phyloP scores from a whole-genome alignment of 78 protist genomes.

The Protostelium mycophagum region DNA sequence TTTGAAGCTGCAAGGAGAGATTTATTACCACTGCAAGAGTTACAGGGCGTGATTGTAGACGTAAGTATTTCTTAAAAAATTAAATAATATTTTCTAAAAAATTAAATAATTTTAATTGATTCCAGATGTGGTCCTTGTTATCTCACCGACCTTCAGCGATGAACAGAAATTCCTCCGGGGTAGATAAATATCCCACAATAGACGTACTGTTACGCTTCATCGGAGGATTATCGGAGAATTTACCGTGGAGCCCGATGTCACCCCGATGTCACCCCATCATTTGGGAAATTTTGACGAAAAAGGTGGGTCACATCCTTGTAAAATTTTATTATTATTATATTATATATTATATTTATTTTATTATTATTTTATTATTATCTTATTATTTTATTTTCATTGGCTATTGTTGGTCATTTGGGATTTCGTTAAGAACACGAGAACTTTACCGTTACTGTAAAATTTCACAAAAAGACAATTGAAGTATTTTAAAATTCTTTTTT shows the following conservation, averaged over 20 bases:
- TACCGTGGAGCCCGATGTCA: not conserved
- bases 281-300: not conserved
- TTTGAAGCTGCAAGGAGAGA: not conserved
- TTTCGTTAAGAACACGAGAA: no score
- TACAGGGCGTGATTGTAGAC: not conserved
- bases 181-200: not conserved
- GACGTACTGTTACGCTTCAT: not conserved
- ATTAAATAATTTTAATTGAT: no score
- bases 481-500: no score
- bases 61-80: not conserved
- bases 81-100: no score
- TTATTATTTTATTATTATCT: no score
- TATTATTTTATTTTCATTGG: no score
- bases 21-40: not conserved
- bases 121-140: not conserved
- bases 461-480: no score
- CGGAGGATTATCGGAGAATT: not conserved
- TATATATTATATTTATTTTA: no score
- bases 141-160: not conserved
- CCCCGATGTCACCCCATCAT: not conserved
- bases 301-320: not conserved
- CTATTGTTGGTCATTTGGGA: no score
- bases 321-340: no score
- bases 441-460: no score
- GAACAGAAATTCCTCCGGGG: not conserved